Conservation (phyloP, 306 rosid species). For the Coriaria nepalensis region DNA sequence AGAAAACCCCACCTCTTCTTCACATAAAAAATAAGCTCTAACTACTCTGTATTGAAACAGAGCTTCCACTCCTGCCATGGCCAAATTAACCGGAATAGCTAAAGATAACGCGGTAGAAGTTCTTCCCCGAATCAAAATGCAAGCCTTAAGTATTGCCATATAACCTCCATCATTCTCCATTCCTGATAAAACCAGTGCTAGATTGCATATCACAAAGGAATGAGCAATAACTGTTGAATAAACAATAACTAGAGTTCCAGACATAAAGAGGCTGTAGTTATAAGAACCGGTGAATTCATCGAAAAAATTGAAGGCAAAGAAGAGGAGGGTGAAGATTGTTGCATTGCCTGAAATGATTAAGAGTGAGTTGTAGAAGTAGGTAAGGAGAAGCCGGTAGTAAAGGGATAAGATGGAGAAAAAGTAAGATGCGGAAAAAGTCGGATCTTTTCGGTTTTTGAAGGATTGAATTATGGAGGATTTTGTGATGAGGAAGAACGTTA, state of each 20-base stretch:
- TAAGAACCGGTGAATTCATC: conserved; percentile 35
- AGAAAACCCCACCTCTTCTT: conserved; percentile 23
- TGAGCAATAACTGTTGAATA: conserved; percentile 79
- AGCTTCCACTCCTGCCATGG: conserved; percentile 69
- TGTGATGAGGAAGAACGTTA: conserved; percentile 15
- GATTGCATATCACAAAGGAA: conserved; percentile 47
- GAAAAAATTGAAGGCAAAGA: conserved; percentile 39
- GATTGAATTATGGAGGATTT: conserved; percentile 15
- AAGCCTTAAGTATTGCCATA: conserved; percentile 58
- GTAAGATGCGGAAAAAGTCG: background rate
- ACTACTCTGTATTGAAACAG: conserved; percentile 72
- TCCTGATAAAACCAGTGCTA: conserved; percentile 69
- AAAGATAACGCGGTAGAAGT: conserved; percentile 65
- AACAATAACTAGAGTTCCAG: conserved; percentile 52
- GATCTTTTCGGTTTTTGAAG: conserved; percentile 1
- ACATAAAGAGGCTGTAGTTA: conserved; percentile 28
- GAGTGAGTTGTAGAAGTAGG: conserved; percentile 13
- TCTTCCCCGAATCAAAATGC: conserved; percentile 56
- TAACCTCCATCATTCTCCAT: conserved; percentile 55
- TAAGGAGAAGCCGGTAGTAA: conserved; percentile 15
- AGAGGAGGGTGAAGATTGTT: conserved; percentile 6
- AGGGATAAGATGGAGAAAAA: conserved; percentile 14
- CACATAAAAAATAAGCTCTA: conserved; percentile 24
- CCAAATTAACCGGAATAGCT: conserved; percentile 60
- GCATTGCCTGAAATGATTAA: conserved; percentile 10